phyloP scores from a whole-genome alignment of 768 basidiomycete species.

The Russula ochroleuca region DNA sequence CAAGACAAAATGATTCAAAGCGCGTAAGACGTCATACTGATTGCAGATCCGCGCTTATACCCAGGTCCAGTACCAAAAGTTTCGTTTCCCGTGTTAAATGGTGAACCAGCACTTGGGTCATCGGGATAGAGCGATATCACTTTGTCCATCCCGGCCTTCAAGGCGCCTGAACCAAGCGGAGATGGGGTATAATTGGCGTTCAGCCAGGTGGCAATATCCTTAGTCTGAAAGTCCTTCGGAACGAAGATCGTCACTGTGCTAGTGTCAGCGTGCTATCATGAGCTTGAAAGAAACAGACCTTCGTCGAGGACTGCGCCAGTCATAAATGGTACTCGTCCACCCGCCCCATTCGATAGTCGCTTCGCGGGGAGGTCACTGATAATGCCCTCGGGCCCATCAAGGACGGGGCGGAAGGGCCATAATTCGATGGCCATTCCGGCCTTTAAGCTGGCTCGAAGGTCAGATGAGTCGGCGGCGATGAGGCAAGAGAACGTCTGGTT shows the following conservation, averaged over 20 bases:
- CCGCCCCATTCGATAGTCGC: slow-evolving; percentile 34
- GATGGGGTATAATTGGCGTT: slow-evolving; percentile 23
- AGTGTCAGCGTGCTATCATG: background rate
- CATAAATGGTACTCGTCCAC: slow-evolving; percentile 43
- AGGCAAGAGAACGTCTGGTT: slow-evolving; percentile 38
- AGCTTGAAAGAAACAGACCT: slow-evolving; percentile 33
- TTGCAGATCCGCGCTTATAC: slow-evolving; percentile 40
- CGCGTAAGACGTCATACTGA: slow-evolving; percentile 24
- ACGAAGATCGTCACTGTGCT: slow-evolving; percentile 39
- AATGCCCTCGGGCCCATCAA: slow-evolving; percentile 43
- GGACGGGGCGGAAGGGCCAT: slow-evolving; percentile 38
- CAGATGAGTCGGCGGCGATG: slow-evolving; percentile 24
- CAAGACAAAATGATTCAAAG: background rate
- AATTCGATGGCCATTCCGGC: slow-evolving; percentile 31
- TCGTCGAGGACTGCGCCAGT: slow-evolving; percentile 45
- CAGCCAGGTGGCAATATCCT: slow-evolving; percentile 10
- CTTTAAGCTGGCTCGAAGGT: slow-evolving; percentile 25
- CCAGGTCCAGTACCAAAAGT: slow-evolving; percentile 41
- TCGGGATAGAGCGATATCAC: slow-evolving; percentile 42
- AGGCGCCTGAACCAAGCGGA: slow-evolving; percentile 11
- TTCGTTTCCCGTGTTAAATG: slow-evolving; percentile 44
- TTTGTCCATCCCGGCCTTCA: slow-evolving; percentile 29
- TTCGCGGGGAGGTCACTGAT: slow-evolving; percentile 40
- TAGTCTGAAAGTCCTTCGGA: slow-evolving; percentile 25
- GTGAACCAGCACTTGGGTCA: slow-evolving; percentile 42